Evolutionary conservation across 1,284 basidiomycete species (phyloP), one percentile per base, ranked within the genome.

Genomic region (Xanthoconium separans): DNA sequence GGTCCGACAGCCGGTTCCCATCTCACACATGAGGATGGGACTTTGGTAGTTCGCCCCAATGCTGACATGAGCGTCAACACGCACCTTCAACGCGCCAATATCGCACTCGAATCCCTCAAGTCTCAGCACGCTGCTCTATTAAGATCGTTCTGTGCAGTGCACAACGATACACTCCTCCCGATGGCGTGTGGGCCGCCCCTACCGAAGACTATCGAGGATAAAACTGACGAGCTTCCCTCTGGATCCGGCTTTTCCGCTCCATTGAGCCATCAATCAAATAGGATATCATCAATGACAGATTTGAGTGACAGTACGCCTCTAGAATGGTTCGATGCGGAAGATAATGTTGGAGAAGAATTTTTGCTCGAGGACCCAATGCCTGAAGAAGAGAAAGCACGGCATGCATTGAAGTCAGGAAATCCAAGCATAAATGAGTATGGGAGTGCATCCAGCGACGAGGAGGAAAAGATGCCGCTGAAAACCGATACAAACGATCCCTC

Each of bases 291-390:
- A 20, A 66, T 75, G 22, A 85, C 84, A 16, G 78, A 78, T 22
- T 68, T 77, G n/a, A 84, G 81, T 51, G 85, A 83, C 53, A 78
- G 77, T 29, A 55, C 44, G 18, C 72, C 76, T 47, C 77, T 80
- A 51, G 80, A 89, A 61, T 91, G 88, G 88, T 91, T 80, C 62
- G 89, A 91, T 59, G 89, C 89, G 13, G 70, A 74, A 50, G 68
- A 68, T 45, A 76, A 82, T 58, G 80, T 84, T 1, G 81, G 84
- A 10, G 81, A 90, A 64, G 88, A 91, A 63, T 90, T 84, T 65
- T 64, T 87, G 2, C 69, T 91, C 57, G 85, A 88, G 51, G 67
- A 75, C 12, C 58, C 72, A 3, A 64, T 66, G 5, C 71, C 68
- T 29, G 78, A 78, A 30, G 73, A 73, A 24, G 83, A 83, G 39